Evolutionary conservation across 257 asterid genomes (phyloP).

Genomic region (Leptodermis oblonga): DNA sequence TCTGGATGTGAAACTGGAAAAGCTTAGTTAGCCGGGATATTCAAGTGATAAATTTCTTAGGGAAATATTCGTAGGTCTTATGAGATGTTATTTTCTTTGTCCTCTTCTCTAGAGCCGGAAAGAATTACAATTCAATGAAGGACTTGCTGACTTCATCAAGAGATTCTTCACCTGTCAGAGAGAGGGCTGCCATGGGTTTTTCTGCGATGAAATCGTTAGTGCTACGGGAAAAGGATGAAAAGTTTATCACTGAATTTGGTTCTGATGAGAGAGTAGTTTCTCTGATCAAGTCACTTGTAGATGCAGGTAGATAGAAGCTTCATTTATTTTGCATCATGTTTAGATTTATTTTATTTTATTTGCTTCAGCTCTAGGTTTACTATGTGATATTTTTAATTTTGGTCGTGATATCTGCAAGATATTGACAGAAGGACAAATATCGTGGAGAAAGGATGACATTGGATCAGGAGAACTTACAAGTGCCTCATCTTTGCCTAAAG

Average conservation of each 20-base stretch:
- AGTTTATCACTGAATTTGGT: conserved; percentile 70
- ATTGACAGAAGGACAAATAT: conserved; percentile 77
- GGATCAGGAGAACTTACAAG: conserved; percentile 43
- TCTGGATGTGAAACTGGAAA: not conserved
- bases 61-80: not conserved
- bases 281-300: conserved; percentile 61
- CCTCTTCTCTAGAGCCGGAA: conserved; percentile 48
- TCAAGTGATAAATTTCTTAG: not conserved
- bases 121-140: conserved; percentile 65
- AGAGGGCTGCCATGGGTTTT: conserved; percentile 85
- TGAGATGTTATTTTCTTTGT: not conserved
- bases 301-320: conserved; percentile 72
- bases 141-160: conserved; percentile 77
- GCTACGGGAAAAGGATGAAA: conserved; percentile 90
- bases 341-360: conserved; percentile 1
- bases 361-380: conserved; percentile 24
- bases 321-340: conserved; percentile 31
- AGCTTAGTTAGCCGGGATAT: not conserved
- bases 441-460: conserved; percentile 43
- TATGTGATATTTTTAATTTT: conserved; percentile 57
- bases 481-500: conserved; percentile 64
- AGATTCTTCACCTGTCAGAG: conserved; percentile 87
- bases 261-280: conserved; percentile 66
- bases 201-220: conserved; percentile 89
- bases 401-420: conserved; percentile 75